phyloP scores from a whole-genome alignment of 2,329 filamentous ascomycete genomes.

The Nigrospora osmanthi region DNA sequence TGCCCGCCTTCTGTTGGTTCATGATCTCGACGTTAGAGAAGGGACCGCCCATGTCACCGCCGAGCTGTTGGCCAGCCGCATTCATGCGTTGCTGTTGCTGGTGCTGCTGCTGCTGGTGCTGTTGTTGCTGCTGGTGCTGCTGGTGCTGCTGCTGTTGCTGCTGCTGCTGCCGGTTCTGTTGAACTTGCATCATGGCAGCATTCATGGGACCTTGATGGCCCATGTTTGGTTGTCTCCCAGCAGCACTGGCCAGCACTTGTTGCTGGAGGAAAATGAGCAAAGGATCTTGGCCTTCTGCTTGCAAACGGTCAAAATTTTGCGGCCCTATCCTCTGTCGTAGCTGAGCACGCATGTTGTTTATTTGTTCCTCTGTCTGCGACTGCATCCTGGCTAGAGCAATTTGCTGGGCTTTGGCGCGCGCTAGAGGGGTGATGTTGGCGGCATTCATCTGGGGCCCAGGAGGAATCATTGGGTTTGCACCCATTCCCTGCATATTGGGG shows the following conservation, averaged over 20 bases:
- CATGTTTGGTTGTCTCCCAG: slow-evolving; percentile 4
- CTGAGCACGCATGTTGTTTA: slow-evolving; percentile 29
- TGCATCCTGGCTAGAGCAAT: slow-evolving; percentile 32
- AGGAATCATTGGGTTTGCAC: slow-evolving; percentile 17
- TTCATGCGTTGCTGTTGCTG: slow-evolving; percentile 16
- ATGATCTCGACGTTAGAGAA: slow-evolving; percentile 44
- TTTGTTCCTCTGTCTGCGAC: slow-evolving; percentile 34
- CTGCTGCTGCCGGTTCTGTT: slow-evolving; percentile 16
- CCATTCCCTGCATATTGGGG: slow-evolving; percentile 20
- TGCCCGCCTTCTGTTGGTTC: slow-evolving; percentile 47
- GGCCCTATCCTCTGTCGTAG: slow-evolving; percentile 29
- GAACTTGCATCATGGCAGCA: slow-evolving; percentile 10
- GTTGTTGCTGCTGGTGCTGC: no score
- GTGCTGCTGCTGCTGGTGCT: slow-evolving; percentile 8
- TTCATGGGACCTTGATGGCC: slow-evolving; percentile 5
- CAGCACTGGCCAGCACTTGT: slow-evolving; percentile 27
- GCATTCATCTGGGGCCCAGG: slow-evolving; percentile 16
- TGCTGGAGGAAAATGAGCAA: slow-evolving; percentile 41
- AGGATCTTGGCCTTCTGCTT: slow-evolving; percentile 39
- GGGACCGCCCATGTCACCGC: slow-evolving; percentile 30
- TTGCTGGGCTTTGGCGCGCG: slow-evolving; percentile 36
- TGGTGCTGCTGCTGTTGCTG: slow-evolving; percentile 30
- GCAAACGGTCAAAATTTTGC: slow-evolving; percentile 33
- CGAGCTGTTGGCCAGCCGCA: slow-evolving; percentile 21
- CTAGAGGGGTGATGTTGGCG: slow-evolving; percentile 31